Evolutionary conservation across 768 basidiomycete genomes (phyloP), one percentile per base, ranked within the genome.

Genomic region (Hortiboletus campestris): DNA sequence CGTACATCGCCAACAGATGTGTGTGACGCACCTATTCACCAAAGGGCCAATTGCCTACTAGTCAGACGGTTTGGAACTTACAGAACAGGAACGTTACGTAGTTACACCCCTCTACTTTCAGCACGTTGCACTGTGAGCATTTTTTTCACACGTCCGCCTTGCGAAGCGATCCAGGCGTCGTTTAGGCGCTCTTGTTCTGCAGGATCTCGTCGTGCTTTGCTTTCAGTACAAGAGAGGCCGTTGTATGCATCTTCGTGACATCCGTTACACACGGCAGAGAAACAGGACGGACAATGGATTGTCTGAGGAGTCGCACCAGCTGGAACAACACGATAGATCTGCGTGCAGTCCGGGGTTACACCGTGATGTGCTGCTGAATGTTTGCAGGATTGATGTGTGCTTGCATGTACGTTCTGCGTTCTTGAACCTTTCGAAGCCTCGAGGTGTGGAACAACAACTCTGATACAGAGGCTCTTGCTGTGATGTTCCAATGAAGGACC

Each of bases 1-100:
- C 71, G 81, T 66, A 53, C 85, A 86, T 10, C 67, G 67, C 91
- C 90, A 92, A 59, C 90, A 92, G 2, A 86, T 84, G 67, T 92
- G 90, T 1, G 85, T 86, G 46, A 81, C 77, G 66, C 90, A 92
- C 46, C 80, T 85, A 34, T 20, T 10, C 17, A 32, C 22, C 22
- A 2, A n/a, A 1, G 17, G 36, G 11, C n/a, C n/a, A n/a, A n/a
- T n/a, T n/a, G n/a, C n/a, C n/a, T n/a, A n/a, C n/a, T 0, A n/a
- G 31, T 32, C 7, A 16, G 11, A 22, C 16, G 0, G 6, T 25
- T 25, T 13, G 17, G 2, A 17, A 17, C 14, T 13, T 13, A 1
- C 38, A 25, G 3, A 22, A 45, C 2, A 6, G 45, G 10, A 29
- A 49, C 4, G 16, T 16, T 6, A 29, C 67, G 16, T 50, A 69